Evolutionary conservation across 23 red algal genomes (phyloP), one percentile per base, ranked within the genome.

Genomic region (Rhodosorus marinus): DNA sequence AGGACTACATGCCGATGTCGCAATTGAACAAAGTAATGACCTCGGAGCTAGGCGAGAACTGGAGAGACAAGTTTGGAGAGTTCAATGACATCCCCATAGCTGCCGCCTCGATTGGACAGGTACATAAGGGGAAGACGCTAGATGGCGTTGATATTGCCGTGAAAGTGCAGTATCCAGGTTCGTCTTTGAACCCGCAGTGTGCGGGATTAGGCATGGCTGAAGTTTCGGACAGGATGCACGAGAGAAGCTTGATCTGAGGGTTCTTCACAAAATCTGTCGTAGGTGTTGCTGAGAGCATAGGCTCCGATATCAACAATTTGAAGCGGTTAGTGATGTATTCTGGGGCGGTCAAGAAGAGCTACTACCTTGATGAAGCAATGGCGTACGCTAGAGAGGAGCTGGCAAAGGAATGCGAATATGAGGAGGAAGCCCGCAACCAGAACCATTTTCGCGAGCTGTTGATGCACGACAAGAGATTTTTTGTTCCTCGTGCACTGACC

Each of bases 121-220:
- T 85, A 29, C 80, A 85, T 53, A 29, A 48, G 24, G 80, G 70
- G 3, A 48, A 14, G 27, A 4, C 43, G 26, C 46, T 31, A 17
- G 33, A 23, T 19, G 62, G 40, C 4, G 55, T 31, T 30, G 9
- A 57, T 11, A 51, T 85, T 2, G 66, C 60, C 58, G 30, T 85
- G 26, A 85, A 85, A 67, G 72, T 85, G 48, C 80, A 85, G 62
- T 85, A 85, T 24, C 80, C 80, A 15, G 80, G n/a, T n/a, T n/a
- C n/a, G n/a, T n/a, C n/a, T n/a, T n/a, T n/a, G n/a, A n/a, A n/a
- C n/a, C n/a, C n/a, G n/a, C n/a, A n/a, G n/a, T n/a, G n/a, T n/a
- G n/a, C n/a, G n/a, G n/a, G n/a, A n/a, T n/a, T n/a, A n/a, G n/a
- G n/a, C n/a, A n/a, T n/a, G n/a, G n/a, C n/a, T n/a, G n/a, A n/a